Percentiles rank a stretch among this genome's conserved stretches.
phyloP scores from a whole-genome alignment of 495 filamentous ascomycete genomes.

The Neurospora sp. region DNA sequence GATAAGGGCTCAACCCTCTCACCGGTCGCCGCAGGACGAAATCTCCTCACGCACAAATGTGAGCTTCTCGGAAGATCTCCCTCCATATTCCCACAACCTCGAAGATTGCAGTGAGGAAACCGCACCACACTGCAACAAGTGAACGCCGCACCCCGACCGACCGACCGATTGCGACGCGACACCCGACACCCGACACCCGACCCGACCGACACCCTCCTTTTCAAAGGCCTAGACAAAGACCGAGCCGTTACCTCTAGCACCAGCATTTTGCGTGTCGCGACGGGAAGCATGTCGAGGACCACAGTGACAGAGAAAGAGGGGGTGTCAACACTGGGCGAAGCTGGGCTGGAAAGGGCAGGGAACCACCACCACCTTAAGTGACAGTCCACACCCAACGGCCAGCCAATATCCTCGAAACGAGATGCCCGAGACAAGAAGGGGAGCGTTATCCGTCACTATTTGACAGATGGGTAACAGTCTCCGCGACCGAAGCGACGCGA shows the following conservation, averaged over 20 bases:
- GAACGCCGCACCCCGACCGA: not conserved
- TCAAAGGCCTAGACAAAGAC: not conserved
- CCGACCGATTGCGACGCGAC: not conserved
- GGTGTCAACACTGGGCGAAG: not conserved
- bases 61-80: not conserved
- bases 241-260: not conserved
- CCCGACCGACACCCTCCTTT: not conserved
- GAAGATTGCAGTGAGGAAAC: not conserved
- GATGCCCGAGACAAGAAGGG: not conserved
- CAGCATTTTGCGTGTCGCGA: not conserved
- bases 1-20: not conserved
- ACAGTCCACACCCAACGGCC: not conserved
- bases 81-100: not conserved
- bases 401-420: not conserved
- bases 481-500: not conserved
- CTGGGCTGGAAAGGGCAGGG: not conserved
- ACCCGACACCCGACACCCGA: not conserved
- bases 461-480: not conserved
- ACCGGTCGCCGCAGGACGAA: not conserved
- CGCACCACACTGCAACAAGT: not conserved
- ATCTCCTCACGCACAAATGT: not conserved
- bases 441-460: not conserved
- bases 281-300: not conserved
- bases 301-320: not conserved
- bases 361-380: not conserved